Percentiles rank a stretch among this genome's conserved stretches.
These are phyloP conservation scores for Apophysomyces elegans DNA, from an alignment of 371 early-diverging fungal species.

Conservation along the genomic window DNA sequence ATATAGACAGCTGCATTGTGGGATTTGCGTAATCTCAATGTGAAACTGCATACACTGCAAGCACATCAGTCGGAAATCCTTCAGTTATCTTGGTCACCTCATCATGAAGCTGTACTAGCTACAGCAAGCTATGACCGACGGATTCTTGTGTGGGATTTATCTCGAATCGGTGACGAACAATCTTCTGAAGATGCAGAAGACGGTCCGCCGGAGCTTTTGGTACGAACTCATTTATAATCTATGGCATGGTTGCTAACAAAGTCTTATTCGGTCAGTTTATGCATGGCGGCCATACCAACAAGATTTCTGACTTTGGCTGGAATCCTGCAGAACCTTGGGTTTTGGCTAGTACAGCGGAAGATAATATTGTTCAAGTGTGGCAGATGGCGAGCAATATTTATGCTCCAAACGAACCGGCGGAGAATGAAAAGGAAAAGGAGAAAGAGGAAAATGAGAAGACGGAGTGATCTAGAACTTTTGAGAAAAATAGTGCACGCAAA, in stretches of 20 bases:
- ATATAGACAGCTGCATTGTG: constrained; percentile 87
- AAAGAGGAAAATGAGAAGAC: neutral
- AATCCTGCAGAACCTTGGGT: constrained; percentile 97
- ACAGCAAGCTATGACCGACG: constrained; percentile 93
- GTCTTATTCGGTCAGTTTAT: constrained; percentile 71
- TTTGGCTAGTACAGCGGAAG: constrained; percentile 94
- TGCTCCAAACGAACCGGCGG: constrained; percentile 1
- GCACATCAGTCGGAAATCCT: constrained; percentile 93
- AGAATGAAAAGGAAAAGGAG: neutral
- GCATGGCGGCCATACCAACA: constrained; percentile 99
- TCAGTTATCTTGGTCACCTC: constrained; percentile 97
- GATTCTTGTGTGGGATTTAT: constrained; percentile 96
- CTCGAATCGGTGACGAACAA: constrained; percentile 89
- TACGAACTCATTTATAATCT: constrained; percentile 30
- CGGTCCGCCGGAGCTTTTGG: constrained; percentile 97
- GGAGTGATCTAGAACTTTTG: constrained; percentile 7
- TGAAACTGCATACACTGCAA: constrained; percentile 81
- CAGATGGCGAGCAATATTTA: constrained; percentile 74
- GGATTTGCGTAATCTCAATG: constrained; percentile 93
- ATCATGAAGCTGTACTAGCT: constrained; percentile 90
- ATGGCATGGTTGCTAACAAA: neutral
- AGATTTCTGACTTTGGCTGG: constrained; percentile 97
- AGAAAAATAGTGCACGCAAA: neutral
- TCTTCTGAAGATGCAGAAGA: constrained; percentile 94
- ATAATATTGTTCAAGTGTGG: constrained; percentile 99